phyloP scores from a whole-genome alignment of 1,284 basidiomycete species.

The Trametes polyzona region DNA sequence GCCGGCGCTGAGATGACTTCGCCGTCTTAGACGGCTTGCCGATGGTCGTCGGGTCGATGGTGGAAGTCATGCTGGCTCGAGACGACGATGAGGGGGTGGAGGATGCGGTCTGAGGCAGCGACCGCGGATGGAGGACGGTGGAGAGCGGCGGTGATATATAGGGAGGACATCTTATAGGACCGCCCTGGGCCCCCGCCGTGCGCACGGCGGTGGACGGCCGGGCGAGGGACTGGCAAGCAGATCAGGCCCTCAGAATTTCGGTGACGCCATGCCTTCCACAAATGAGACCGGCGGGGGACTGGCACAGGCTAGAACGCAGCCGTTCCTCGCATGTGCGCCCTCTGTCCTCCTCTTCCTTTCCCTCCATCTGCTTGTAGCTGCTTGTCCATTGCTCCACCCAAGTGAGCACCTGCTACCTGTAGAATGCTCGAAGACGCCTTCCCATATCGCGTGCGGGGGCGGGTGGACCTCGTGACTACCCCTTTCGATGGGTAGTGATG shows the following conservation, averaged over 20 bases:
- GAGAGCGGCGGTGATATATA: slow-evolving; percentile 2
- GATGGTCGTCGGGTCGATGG: slow-evolving; percentile 67
- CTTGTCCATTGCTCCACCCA: slow-evolving; percentile 8
- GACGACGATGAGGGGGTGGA: neutral
- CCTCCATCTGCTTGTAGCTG: no score
- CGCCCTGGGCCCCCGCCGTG: neutral
- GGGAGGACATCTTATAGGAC: slow-evolving; percentile 1
- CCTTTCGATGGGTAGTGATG: neutral
- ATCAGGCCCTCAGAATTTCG: slow-evolving; percentile 4
- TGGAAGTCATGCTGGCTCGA: slow-evolving; percentile 47
- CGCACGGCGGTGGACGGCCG: neutral
- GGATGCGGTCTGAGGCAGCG: neutral
- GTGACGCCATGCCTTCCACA: slow-evolving; percentile 7
- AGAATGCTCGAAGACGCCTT: neutral
- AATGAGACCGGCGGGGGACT: neutral
- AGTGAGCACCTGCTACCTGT: neutral
- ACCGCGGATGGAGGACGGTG: neutral
- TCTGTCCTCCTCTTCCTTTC: neutral
- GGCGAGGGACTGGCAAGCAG: neutral
- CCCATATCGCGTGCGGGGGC: neutral
- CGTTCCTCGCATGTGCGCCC: neutral
- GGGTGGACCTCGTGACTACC: neutral
- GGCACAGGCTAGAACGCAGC: neutral
- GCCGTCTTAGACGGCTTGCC: slow-evolving; percentile 55
- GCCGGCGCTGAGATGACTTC: slow-evolving; percentile 47